These are phyloP conservation scores for Eutrema salsugineum DNA, from an alignment of 441 rosid genomes.

Conservation along the genomic window DNA sequence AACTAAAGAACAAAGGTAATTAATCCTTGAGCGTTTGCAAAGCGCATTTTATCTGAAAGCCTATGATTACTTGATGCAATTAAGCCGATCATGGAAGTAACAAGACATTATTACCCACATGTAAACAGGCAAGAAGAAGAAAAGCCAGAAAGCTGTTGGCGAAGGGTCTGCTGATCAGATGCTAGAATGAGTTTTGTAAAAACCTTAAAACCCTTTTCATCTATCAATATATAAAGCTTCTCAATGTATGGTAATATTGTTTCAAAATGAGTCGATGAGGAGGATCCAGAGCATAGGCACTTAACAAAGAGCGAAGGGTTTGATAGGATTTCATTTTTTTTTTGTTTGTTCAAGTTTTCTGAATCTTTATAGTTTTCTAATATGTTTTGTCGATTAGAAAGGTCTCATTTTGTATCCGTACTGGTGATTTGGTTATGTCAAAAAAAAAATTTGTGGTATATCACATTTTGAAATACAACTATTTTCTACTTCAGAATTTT, in stretches of 20 bases:
- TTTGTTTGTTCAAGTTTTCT: too few relatives aligned
- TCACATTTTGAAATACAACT: background rate
- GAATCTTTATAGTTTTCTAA: background rate
- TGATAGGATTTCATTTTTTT: background rate
- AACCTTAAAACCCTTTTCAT: background rate
- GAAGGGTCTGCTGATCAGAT: conserved; percentile 20
- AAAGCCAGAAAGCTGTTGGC: conserved; percentile 4
- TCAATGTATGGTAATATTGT: background rate
- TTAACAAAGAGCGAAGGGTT: background rate
- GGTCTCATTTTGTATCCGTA: conserved; percentile 48
- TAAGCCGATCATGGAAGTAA: background rate
- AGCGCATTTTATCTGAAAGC: background rate
- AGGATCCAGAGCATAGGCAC: background rate
- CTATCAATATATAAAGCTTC: background rate
- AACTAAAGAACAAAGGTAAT: conserved; percentile 42
- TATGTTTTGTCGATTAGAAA: background rate
- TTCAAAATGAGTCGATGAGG: background rate
- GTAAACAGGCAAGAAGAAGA: conserved; percentile 46
- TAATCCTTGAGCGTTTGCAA: background rate
- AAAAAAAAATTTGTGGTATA: background rate
- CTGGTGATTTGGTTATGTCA: background rate
- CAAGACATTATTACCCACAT: background rate
- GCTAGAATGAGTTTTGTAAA: conserved; percentile 4
- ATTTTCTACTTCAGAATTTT: background rate
- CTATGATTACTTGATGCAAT: background rate